Conservation (phyloP, 768 basidiomycete species). For the Vararia minispora region DNA sequence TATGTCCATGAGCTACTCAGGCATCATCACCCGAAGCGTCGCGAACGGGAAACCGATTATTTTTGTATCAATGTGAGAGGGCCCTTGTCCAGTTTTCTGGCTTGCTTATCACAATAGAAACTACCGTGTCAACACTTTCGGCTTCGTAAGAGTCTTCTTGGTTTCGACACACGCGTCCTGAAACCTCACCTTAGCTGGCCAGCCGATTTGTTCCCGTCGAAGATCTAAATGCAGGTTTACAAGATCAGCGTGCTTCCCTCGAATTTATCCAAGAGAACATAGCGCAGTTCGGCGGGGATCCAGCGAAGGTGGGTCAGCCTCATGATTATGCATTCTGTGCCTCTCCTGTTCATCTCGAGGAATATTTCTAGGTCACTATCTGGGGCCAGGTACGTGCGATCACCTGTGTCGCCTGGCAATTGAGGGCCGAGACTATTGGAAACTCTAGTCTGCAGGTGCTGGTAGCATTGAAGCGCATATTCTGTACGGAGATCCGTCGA, state of each 20-base stretch:
- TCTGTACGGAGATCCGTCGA: slow-evolving; percentile 24
- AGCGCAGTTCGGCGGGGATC: slow-evolving; percentile 29
- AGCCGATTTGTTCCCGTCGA: slow-evolving; percentile 30
- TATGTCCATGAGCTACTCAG: slow-evolving; percentile 18
- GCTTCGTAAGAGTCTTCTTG: slow-evolving; percentile 28
- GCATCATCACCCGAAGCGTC: slow-evolving; percentile 37
- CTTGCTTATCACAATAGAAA: slow-evolving; percentile 24
- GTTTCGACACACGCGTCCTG: neutral
- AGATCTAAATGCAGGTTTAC: slow-evolving; percentile 24
- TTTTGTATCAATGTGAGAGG: slow-evolving; percentile 37
- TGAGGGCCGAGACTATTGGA: no score
- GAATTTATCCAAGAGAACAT: slow-evolving; percentile 55
- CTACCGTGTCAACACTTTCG: slow-evolving; percentile 45
- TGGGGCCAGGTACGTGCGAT: slow-evolving; percentile 35
- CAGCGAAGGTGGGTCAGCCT: slow-evolving; percentile 28
- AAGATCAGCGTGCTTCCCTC: slow-evolving; percentile 50
- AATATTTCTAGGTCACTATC: slow-evolving; percentile 31
- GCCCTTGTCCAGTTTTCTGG: neutral
- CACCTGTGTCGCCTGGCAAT: no score
- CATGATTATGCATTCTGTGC: neutral
- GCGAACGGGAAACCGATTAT: slow-evolving; percentile 39
- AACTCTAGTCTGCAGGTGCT: slow-evolving; percentile 33
- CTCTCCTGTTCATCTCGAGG: neutral
- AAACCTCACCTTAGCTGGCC: slow-evolving; percentile 24
- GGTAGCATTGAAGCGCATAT: slow-evolving; percentile 37